These are phyloP conservation scores for Cinchona pubescens DNA, from an alignment of 257 asterid species.

Conservation along the genomic window DNA sequence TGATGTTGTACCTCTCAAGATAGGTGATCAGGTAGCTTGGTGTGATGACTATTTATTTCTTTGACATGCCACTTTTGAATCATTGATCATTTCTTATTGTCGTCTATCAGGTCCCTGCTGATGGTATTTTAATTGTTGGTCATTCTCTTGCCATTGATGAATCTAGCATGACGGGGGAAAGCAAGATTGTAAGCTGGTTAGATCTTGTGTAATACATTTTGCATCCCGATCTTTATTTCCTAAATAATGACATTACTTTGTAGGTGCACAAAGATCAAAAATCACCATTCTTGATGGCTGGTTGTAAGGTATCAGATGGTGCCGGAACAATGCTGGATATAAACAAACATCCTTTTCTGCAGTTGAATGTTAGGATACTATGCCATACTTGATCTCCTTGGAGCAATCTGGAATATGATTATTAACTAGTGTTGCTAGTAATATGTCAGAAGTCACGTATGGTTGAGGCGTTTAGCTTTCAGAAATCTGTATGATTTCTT, in stretches of 20 bases:
- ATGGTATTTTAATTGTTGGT: slow-evolving; percentile 71
- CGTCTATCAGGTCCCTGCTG: slow-evolving; percentile 76
- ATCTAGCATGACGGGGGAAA: slow-evolving; percentile 99
- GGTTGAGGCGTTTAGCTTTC: background rate
- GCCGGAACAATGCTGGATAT: slow-evolving; percentile 96
- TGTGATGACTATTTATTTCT: slow-evolving; percentile 4
- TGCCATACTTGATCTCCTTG: background rate
- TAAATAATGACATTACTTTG: slow-evolving; percentile 19
- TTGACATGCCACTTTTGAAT: slow-evolving; percentile 10
- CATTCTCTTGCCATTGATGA: slow-evolving; percentile 96
- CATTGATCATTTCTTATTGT: slow-evolving; percentile 19
- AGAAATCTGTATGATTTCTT: background rate
- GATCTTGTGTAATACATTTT: slow-evolving; percentile 25
- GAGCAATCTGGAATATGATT: background rate
- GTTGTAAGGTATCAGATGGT: slow-evolving; percentile 98
- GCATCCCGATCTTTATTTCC: slow-evolving; percentile 25
- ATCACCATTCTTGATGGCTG: slow-evolving; percentile 90
- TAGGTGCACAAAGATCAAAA: slow-evolving; percentile 77
- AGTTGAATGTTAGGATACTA: background rate
- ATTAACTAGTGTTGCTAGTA: background rate
- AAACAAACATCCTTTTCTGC: slow-evolving; percentile 19
- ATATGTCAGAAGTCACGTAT: background rate
- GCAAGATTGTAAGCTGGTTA: slow-evolving; percentile 87
- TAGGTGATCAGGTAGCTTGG: slow-evolving; percentile 82
- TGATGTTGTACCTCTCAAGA: slow-evolving; percentile 82